Percentiles rank a stretch among this genome's conserved stretches.
phyloP scores from a whole-genome alignment of 768 basidiomycete genomes.

The Tephrocybe sp. region DNA sequence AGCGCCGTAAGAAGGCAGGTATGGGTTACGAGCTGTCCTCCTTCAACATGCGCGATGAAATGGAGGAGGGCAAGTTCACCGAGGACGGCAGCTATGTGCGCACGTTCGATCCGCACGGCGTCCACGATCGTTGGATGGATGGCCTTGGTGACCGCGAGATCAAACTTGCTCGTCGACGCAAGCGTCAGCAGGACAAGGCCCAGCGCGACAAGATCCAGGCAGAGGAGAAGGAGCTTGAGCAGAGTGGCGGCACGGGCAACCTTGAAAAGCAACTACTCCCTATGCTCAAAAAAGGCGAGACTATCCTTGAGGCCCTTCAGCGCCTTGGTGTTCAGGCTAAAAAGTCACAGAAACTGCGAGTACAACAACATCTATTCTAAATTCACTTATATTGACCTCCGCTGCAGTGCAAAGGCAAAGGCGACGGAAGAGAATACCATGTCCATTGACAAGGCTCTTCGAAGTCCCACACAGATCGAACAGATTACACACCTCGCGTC shows the following conservation, averaged over 20 bases:
- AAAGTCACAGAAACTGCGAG: conserved; percentile 43
- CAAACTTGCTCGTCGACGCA: conserved; percentile 73
- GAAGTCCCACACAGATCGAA: conserved; percentile 61
- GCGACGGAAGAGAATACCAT: conserved; percentile 34
- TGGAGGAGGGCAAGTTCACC: conserved; percentile 97
- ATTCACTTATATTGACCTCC: conserved; percentile 1
- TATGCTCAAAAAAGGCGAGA: conserved; percentile 87
- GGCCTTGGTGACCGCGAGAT: conserved; percentile 83
- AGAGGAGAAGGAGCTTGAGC: conserved; percentile 72
- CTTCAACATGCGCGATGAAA: conserved; percentile 99
- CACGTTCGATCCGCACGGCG: conserved; percentile 84
- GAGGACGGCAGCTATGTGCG: conserved; percentile 90
- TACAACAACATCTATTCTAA: conserved; percentile 15
- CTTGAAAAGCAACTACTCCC: conserved; percentile 69
- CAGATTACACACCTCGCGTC: conserved; percentile 84
- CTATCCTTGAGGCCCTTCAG: conserved; percentile 85
- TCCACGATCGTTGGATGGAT: conserved; percentile 98
- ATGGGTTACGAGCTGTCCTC: conserved; percentile 95
- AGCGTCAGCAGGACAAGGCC: conserved; percentile 71
- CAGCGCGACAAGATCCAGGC: conserved; percentile 69
- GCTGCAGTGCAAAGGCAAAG: conserved; percentile 29
- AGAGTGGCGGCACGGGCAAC: conserved; percentile 63
- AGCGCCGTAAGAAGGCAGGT: conserved; percentile 70
- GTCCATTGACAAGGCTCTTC: conserved; percentile 47
- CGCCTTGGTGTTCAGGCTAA: conserved; percentile 75